These are phyloP conservation scores for Stramenopiles sp. DNA, from an alignment of 352 stramenopile species.

Conservation along the genomic window DNA sequence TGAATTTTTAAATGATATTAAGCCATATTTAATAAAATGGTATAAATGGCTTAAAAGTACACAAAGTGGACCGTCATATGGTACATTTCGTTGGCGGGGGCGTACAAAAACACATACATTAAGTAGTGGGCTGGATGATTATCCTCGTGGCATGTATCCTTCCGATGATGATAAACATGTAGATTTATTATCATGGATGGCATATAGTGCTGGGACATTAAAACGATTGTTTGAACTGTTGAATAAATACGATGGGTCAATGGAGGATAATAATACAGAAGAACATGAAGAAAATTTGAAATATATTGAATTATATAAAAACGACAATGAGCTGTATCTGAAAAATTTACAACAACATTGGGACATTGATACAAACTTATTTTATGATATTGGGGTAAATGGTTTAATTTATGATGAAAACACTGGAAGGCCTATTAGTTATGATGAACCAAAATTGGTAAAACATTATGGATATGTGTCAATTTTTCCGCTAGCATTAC, in stretches of 20 bases:
- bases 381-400: slow-evolving; percentile 28
- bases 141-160: slow-evolving; percentile 47
- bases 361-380: slow-evolving; percentile 17
- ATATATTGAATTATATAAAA: slow-evolving; percentile 3
- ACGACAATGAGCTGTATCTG: slow-evolving; percentile 26
- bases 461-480: slow-evolving; percentile 60
- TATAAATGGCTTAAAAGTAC: slow-evolving; percentile 40
- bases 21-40: slow-evolving; percentile 42
- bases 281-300: slow-evolving; percentile 18
- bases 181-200: slow-evolving; percentile 68
- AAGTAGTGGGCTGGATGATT: slow-evolving; percentile 73
- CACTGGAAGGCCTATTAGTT: slow-evolving; percentile 54
- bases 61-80: slow-evolving; percentile 13
- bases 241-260: neutral
- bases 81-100: slow-evolving; percentile 53
- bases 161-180: slow-evolving; percentile 58
- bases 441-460: slow-evolving; percentile 46
- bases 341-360: slow-evolving; percentile 22
- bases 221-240: neutral
- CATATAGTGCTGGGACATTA: neutral
- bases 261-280: neutral
- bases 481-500: slow-evolving; percentile 53
- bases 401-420: slow-evolving; percentile 36
- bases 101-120: slow-evolving; percentile 68
- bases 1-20: slow-evolving; percentile 27